Conservation (phyloP, 2,329 filamentous ascomycete genomes). For the Grosmannia clavigera region DNA sequence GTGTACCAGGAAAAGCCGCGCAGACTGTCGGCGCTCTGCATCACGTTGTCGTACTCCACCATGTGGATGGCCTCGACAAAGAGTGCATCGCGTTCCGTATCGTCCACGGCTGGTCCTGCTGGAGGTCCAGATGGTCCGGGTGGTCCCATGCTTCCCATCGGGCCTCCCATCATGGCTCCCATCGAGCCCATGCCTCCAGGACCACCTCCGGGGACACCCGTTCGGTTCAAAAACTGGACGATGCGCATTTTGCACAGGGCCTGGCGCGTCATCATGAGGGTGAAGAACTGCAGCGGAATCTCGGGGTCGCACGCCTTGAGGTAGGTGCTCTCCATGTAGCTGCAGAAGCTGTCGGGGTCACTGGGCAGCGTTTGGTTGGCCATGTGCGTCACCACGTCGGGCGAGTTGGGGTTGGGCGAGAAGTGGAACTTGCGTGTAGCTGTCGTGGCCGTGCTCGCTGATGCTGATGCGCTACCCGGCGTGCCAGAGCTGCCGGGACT, state of each 20-base stretch:
- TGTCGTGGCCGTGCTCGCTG: slow-evolving; percentile 11
- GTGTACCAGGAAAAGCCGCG: slow-evolving; percentile 47
- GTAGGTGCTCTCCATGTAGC: slow-evolving; percentile 44
- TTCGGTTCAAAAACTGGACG: slow-evolving; percentile 37
- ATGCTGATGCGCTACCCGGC: slow-evolving; percentile 13
- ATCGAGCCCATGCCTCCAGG: background rate
- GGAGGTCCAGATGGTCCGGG: background rate
- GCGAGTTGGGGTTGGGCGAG: slow-evolving; percentile 25
- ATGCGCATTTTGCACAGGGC: slow-evolving; percentile 45
- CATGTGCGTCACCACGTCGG: slow-evolving; percentile 31
- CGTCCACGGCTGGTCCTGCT: slow-evolving; percentile 4
- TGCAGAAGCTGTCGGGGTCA: slow-evolving; percentile 40
- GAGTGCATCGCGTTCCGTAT: slow-evolving; percentile 36
- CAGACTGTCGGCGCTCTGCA: slow-evolving; percentile 38
- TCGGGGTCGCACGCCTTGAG: slow-evolving; percentile 43
- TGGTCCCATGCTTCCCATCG: background rate
- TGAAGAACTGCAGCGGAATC: slow-evolving; percentile 47
- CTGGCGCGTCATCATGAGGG: slow-evolving; percentile 42
- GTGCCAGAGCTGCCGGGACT: slow-evolving; percentile 8
- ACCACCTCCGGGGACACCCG: background rate
- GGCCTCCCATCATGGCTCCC: background rate
- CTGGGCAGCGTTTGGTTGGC: slow-evolving; percentile 38
- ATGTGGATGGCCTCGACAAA: slow-evolving; percentile 43
- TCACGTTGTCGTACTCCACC: slow-evolving; percentile 46
- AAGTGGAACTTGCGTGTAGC: slow-evolving; percentile 18